Base-by-base conservation (phyloP, 768 basidiomycete genomes). In the Tephrocybe sp. region DNA sequence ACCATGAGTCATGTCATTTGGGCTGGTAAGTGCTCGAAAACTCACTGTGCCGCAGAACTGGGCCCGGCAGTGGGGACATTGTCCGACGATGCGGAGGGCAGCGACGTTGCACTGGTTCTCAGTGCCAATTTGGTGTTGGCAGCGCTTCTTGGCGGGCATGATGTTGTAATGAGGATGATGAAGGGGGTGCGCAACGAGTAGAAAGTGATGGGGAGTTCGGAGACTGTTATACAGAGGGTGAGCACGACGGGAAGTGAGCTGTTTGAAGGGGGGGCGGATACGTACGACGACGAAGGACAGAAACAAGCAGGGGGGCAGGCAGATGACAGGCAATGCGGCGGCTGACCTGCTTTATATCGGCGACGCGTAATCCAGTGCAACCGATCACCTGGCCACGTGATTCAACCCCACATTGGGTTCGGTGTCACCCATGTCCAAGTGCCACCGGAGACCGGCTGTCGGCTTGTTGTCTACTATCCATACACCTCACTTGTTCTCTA, bases 131-230 rank as follows among this genome's bases (percentile, higher is more conserved):
- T 75, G 73, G 69, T 86, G 80, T 68, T 91, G 87, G 75, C 91
- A 93, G 63, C 90, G 88, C 68, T 90, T 91, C 88, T 91, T 93
- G 64, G 81, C 76, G 60, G 89, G 77, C 91, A 92, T 93, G 55
- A 52, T 63, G 37, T 56, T 57, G 51, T 21, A 51, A n/a, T n/a
- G n/a, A n/a, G n/a, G n/a, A n/a, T n/a, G 24, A 42, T 40, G 48
- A 11, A 41, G 50, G 28, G 38, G 10, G 17, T 46, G n/a, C n/a
- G n/a, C n/a, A n/a, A n/a, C n/a, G n/a, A n/a, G n/a, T 17, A 39
- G 17, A 37, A 12, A 23, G 24, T 39, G 40, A 32, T 39, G 48
- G 41, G 37, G n/a, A 33, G 45, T 30, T 46, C 20, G 17, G 45
- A 54, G 42, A 18, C 7, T 6, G 21, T 20, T 36, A 18, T 7